These are phyloP conservation scores for Uronychia binucleata DNA, from an alignment of 73 alveolate genomes.

Conservation along the genomic window DNA sequence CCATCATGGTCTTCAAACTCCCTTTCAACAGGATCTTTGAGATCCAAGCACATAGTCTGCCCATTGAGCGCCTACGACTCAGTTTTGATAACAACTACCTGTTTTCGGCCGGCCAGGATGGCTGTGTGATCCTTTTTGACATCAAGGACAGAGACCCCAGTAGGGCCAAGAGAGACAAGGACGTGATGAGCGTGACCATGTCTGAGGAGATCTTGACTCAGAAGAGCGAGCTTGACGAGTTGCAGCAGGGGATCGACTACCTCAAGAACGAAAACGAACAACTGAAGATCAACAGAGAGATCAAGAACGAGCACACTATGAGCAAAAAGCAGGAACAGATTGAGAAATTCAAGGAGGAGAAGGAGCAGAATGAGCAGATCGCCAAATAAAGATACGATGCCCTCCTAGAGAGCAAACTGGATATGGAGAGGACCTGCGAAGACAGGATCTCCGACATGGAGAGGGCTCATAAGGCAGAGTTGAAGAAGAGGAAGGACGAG, in stretches of 20 bases:
- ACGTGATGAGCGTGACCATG: slow-evolving; percentile 54
- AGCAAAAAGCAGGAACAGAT: slow-evolving; percentile 61
- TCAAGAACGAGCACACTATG: slow-evolving; percentile 59
- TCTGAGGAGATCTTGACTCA: slow-evolving; percentile 86
- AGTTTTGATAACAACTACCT: slow-evolving; percentile 85
- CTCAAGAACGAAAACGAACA: slow-evolving; percentile 61
- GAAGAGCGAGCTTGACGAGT: slow-evolving; percentile 80
- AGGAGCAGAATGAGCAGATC: slow-evolving; percentile 48
- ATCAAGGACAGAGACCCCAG: slow-evolving; percentile 83
- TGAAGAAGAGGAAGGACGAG: slow-evolving; percentile 63
- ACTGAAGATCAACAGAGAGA: slow-evolving; percentile 65
- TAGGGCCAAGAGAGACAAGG: slow-evolving; percentile 77
- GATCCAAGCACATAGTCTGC: slow-evolving; percentile 90
- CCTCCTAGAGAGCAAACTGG: slow-evolving; percentile 58
- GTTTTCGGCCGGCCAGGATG: slow-evolving; percentile 88
- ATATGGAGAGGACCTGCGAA: slow-evolving; percentile 65
- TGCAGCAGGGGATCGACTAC: slow-evolving; percentile 70
- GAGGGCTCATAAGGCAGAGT: slow-evolving; percentile 57
- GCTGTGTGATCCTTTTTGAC: slow-evolving; percentile 77
- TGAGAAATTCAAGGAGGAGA: slow-evolving; percentile 67
- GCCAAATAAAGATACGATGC: slow-evolving; percentile 59
- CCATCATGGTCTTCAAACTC: slow-evolving; percentile 41
- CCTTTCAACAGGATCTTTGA: slow-evolving; percentile 60
- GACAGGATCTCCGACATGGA: slow-evolving; percentile 54
- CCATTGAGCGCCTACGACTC: slow-evolving; percentile 88